A percentile compares a stretch with the other conserved stretches of the same genome.
Conservation (phyloP, 371 early-diverging fungal genomes). For the Actinomortierella wolfii region DNA sequence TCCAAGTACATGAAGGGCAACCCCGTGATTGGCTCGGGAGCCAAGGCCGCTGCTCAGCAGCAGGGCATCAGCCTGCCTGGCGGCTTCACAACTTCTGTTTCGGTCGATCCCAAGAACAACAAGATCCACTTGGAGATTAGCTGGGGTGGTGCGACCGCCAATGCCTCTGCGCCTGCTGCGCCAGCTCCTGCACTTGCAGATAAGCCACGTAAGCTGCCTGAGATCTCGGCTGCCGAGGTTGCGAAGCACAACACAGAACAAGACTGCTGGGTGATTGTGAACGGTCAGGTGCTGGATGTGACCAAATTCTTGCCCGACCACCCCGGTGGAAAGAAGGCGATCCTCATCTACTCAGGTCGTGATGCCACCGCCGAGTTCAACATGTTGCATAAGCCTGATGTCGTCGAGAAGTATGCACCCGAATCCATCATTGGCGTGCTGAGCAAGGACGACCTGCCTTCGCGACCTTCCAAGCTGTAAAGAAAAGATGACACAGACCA, state of each 20-base stretch:
- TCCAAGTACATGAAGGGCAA: slow-evolving; percentile 65
- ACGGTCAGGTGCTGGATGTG: slow-evolving; percentile 91
- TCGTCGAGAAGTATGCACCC: slow-evolving; percentile 88
- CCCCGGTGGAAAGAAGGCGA: slow-evolving; percentile 89
- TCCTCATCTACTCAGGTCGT: slow-evolving; percentile 80
- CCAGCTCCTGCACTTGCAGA: slow-evolving; percentile 40
- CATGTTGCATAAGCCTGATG: slow-evolving; percentile 90
- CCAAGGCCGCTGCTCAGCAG: slow-evolving; percentile 67
- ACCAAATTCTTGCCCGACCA: slow-evolving; percentile 90
- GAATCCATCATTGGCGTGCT: slow-evolving; percentile 78
- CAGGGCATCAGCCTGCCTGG: slow-evolving; percentile 58
- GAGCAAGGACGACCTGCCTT: slow-evolving; percentile 51
- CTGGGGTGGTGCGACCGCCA: slow-evolving; percentile 41
- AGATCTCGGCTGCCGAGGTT: slow-evolving; percentile 73
- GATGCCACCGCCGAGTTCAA: slow-evolving; percentile 92
- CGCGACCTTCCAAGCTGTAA: slow-evolving; percentile 46
- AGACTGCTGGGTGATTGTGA: slow-evolving; percentile 96
- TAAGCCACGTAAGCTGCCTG: slow-evolving; percentile 42
- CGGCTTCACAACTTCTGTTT: slow-evolving; percentile 62
- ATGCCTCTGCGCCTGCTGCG: slow-evolving; percentile 32
- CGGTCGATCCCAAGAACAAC: slow-evolving; percentile 54
- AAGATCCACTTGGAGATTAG: slow-evolving; percentile 72
- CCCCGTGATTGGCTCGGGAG: slow-evolving; percentile 48
- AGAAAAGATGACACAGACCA: too few species aligned
- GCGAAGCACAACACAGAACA: slow-evolving; percentile 86